phyloP scores from a whole-genome alignment of 164 flowering plant species.

The Buxus sempervirens region DNA sequence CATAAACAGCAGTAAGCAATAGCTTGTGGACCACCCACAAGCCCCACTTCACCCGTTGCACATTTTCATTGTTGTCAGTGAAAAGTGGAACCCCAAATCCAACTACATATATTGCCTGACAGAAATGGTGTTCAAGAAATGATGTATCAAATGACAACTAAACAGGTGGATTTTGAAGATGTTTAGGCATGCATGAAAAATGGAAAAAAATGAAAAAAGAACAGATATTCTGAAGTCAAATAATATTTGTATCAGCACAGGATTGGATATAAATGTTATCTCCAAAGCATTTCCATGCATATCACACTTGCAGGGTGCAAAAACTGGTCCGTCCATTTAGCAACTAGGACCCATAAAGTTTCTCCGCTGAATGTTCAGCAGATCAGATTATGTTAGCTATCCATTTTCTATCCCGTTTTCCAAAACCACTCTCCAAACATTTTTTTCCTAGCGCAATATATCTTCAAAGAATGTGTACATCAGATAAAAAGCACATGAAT shows the following conservation, averaged over 20 bases:
- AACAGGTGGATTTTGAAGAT: not conserved
- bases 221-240: no score
- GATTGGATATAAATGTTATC: not conserved
- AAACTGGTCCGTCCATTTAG: not conserved
- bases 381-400: not conserved
- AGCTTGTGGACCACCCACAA: constrained; percentile 68
- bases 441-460: not conserved
- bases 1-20: constrained; percentile 61
- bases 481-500: not conserved
- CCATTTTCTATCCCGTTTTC: not conserved
- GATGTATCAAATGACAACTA: not conserved
- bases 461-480: no score
- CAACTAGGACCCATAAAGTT: not conserved
- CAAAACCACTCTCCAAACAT: not conserved
- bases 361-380: not conserved
- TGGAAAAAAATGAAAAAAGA: no score
- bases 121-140: not conserved
- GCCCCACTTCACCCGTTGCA: constrained; percentile 58
- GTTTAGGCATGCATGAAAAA: not conserved
- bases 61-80: constrained; percentile 38
- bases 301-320: not conserved
- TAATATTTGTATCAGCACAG: not conserved
- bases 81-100: constrained; percentile 81
- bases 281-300: not conserved
- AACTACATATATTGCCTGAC: constrained; percentile 69